Evolutionary conservation across 2,329 filamentous ascomycete species (phyloP), one percentile per base, ranked within the genome.

Genomic region (Xylaria hypoxylon): DNA sequence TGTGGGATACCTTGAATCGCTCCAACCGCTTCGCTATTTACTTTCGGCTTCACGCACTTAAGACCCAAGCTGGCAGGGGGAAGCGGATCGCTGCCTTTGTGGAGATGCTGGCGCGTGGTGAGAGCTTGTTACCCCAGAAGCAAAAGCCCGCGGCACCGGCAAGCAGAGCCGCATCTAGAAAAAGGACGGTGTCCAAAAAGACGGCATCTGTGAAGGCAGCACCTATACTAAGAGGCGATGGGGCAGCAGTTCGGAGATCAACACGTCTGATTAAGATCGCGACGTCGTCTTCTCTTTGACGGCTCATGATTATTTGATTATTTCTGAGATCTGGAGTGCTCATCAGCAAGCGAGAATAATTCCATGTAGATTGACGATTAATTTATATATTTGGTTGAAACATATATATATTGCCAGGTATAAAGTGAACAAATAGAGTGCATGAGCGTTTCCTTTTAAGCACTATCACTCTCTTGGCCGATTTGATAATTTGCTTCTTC

Each of bases 11-110:
- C 1, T 33, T 73, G 51, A 68, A 65, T 10, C 66, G 64, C 31
- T 68, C 70, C 42, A 73, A 73, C 38, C 70, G 73, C 15, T 75
- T 71, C 50, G 65, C 67, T 1, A 70, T 75, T 5, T 75, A 72
- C 28, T 71, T 74, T 17, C 70, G 71, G 3, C 63, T 75, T 13
- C 69, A 67, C 15, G 59, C 71, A 17, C 67, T 75, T 8, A 75
- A 72, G 66, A 75, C 74, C 1, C 51, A 71, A 61, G 70, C 68
- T 0, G 73, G 74, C 0, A 67, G 58, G 35, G 68, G 72, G 53
- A 74, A 48, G 64, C 67, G 73, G 24, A 72, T 74, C 42, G 63
- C 60, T 15, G 72, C 73, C 11, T 75, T 72, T 44, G 74, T 75
- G 17, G 70, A 70, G 7, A 74, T 74, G 69, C 61, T 74, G 40